Evolutionary conservation across 495 filamentous ascomycete genomes (phyloP).

Genomic region (Chaetomium cochliodes): DNA sequence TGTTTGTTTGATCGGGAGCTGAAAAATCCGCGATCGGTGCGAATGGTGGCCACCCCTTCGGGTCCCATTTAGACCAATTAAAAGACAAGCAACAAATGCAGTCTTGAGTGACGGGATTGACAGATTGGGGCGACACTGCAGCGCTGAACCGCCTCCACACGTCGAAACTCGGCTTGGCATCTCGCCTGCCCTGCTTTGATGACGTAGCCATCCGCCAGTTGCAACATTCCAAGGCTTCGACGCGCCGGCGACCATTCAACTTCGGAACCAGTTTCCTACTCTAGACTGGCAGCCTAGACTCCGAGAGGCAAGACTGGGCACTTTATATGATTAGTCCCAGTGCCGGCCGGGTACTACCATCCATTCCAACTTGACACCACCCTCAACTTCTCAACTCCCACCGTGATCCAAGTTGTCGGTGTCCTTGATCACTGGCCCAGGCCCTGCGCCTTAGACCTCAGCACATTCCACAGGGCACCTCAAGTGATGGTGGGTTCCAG

Average conservation of each 20-base stretch:
- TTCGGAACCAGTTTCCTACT: too few relatives aligned
- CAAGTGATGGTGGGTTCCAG: background rate
- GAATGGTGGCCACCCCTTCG: background rate
- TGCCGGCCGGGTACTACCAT: too few relatives aligned
- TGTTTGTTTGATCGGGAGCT: background rate
- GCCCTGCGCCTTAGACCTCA: background rate
- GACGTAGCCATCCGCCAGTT: background rate
- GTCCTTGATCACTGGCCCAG: background rate
- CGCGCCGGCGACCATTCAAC: background rate
- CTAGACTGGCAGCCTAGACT: too few relatives aligned
- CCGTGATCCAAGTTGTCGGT: too few relatives aligned
- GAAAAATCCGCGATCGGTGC: background rate
- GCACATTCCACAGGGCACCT: background rate
- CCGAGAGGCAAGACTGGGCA: too few relatives aligned
- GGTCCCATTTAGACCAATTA: background rate
- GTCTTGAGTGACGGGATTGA: too few relatives aligned
- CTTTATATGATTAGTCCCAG: too few relatives aligned
- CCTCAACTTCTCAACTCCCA: background rate
- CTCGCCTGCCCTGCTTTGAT: constrained; percentile 8
- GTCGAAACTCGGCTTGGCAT: constrained; percentile 1
- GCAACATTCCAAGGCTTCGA: background rate
- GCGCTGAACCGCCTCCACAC: background rate
- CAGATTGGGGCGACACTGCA: background rate
- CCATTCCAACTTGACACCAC: too few relatives aligned
- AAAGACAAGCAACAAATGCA: background rate